These are phyloP conservation scores for Mucor lusitanicus DNA, from an alignment of 371 early-diverging fungal species.

Conservation along the genomic window DNA sequence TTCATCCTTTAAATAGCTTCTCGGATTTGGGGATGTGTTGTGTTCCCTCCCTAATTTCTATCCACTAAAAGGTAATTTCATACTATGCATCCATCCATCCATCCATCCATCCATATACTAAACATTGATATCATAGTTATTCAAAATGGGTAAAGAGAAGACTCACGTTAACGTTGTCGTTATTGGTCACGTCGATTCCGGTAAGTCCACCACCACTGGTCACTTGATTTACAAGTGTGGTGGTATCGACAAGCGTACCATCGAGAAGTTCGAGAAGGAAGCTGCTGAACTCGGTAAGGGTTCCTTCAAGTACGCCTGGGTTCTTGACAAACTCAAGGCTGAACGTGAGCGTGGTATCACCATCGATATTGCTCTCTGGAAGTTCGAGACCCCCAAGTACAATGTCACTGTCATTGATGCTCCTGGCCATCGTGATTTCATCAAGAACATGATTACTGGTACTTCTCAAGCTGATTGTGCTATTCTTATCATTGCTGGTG, in stretches of 20 bases:
- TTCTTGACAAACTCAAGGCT: slow-evolving; percentile 96
- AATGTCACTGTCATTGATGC: slow-evolving; percentile 97
- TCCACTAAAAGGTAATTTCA: slow-evolving; percentile 23
- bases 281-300: slow-evolving; percentile 98
- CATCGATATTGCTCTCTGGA: slow-evolving; percentile 97
- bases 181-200: slow-evolving; percentile 99
- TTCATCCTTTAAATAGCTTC: slow-evolving; percentile 22
- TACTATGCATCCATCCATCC: slow-evolving; percentile 24
- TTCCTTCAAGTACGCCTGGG: slow-evolving; percentile 98
- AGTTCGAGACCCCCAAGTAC: slow-evolving; percentile 98
- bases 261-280: slow-evolving; percentile 99
- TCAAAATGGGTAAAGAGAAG: slow-evolving; percentile 93
- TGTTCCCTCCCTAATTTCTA: slow-evolving; percentile 22
- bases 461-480: slow-evolving; percentile 92
- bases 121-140: slow-evolving; percentile 2
- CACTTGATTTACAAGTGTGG: slow-evolving; percentile 99
- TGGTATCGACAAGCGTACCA: slow-evolving; percentile 98
- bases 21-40: slow-evolving; percentile 1
- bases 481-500: slow-evolving; percentile 95
- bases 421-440: slow-evolving; percentile 99
- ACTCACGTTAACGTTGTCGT: slow-evolving; percentile 97
- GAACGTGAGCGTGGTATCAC: slow-evolving; percentile 99
- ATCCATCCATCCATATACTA: slow-evolving; percentile 26
- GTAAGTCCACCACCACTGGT: slow-evolving; percentile 70
- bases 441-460: slow-evolving; percentile 99